Evolutionary conservation across 2,329 filamentous ascomycete genomes (phyloP).

Genomic region (Talaromyces sp.): DNA sequence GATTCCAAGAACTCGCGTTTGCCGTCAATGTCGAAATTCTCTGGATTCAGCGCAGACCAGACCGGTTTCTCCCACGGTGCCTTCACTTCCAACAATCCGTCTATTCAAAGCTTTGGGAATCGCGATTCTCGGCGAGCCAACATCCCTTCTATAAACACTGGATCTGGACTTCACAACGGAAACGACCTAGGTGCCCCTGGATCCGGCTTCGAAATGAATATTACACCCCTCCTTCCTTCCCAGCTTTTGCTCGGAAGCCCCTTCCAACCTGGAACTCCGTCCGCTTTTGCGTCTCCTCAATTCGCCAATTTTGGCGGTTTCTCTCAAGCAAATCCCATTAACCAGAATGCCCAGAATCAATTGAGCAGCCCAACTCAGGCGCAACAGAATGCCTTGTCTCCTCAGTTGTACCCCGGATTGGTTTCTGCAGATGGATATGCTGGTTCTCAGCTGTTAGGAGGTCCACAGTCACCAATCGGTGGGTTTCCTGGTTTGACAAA

Average conservation of each 20-base stretch:
- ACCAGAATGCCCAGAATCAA: conserved; percentile 58
- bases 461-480: conserved; percentile 80
- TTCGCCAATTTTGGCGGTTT: conserved; percentile 82
- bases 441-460: conserved; percentile 73
- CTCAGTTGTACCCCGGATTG: conserved; percentile 78
- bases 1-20: conserved; percentile 64
- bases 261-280: conserved; percentile 91
- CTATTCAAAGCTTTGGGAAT: conserved; percentile 75
- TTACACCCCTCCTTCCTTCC: conserved; percentile 90
- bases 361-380: conserved; percentile 72
- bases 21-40: conserved; percentile 74
- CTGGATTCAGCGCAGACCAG: conserved; percentile 65
- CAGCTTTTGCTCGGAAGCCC: conserved; percentile 92
- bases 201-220: conserved; percentile 95
- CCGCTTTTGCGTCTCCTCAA: conserved; percentile 83
- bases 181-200: conserved; percentile 81
- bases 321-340: conserved; percentile 59
- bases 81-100: conserved; percentile 75
- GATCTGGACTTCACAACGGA: conserved; percentile 57
- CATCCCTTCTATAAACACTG: conserved; percentile 90
- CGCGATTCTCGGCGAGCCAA: conserved; percentile 78
- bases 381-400: conserved; percentile 64
- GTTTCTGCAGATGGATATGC: conserved; percentile 82
- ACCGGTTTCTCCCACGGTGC: conserved; percentile 91
- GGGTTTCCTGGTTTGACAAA: conserved; percentile 64